Conservation (phyloP, 2,329 filamentous ascomycete species). For the Fusarium armeniacum region DNA sequence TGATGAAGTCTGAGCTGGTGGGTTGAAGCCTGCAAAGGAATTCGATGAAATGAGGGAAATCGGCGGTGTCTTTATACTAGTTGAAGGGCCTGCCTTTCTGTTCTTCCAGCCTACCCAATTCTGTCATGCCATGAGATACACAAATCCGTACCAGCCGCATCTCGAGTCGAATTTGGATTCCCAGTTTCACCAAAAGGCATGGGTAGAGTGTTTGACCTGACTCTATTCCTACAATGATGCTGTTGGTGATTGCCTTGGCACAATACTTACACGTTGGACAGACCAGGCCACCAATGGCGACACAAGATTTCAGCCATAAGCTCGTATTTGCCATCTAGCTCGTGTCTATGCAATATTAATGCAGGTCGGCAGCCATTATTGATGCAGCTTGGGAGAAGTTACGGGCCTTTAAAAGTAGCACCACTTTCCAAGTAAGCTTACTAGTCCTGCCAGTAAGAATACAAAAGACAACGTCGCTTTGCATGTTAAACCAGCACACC, state of each 20-base stretch:
- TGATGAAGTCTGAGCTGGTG: conserved; percentile 17
- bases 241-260: neutral
- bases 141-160: neutral
- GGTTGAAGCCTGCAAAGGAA: conserved; percentile 12
- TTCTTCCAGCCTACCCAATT: too few relatives aligned
- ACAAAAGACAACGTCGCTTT: neutral
- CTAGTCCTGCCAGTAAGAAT: conserved; percentile 13
- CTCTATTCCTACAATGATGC: neutral
- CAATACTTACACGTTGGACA: conserved; percentile 15
- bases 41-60: neutral
- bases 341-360: conserved; percentile 40
- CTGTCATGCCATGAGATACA: conserved; percentile 1
- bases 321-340: conserved; percentile 37
- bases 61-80: conserved; percentile 14
- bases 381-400: conserved; percentile 21
- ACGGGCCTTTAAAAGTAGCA: neutral
- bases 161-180: neutral
- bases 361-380: conserved; percentile 40
- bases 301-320: conserved; percentile 33
- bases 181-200: neutral
- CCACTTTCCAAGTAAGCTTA: conserved; percentile 23
- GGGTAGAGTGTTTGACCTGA: neutral
- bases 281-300: conserved; percentile 17
- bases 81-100: neutral
- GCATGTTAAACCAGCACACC: neutral